phyloP scores from a whole-genome alignment of 371 early-diverging fungal genomes.

The Rhizopus delemar region DNA sequence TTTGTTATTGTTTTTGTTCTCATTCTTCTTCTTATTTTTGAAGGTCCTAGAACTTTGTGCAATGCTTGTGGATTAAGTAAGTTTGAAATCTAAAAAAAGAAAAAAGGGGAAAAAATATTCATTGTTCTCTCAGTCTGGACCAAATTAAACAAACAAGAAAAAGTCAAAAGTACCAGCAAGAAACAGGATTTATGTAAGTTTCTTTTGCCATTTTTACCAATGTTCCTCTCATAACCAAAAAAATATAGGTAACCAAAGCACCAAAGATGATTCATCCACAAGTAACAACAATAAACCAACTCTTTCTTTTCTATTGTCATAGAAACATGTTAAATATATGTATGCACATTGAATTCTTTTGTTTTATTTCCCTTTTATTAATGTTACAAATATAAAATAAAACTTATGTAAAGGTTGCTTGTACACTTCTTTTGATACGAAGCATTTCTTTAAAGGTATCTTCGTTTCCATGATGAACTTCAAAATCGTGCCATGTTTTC shows the following conservation, averaged over 20 bases:
- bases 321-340: neutral
- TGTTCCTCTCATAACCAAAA: neutral
- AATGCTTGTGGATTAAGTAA: conserved; percentile 44
- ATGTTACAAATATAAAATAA: conserved; percentile 1
- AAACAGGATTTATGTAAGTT: neutral
- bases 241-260: neutral
- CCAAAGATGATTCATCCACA: neutral
- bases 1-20: neutral
- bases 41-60: conserved; percentile 39
- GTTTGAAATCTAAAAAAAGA: conserved; percentile 3
- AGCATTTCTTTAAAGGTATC: conserved; percentile 98
- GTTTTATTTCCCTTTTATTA: neutral
- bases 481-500: conserved; percentile 95
- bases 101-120: neutral
- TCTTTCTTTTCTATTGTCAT: conserved; percentile 19
- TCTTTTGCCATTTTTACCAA: neutral
- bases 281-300: conserved; percentile 10
- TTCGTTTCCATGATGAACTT: conserved; percentile 95
- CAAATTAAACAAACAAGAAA: conserved; percentile 21
- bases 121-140: conserved; percentile 24
- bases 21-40: neutral
- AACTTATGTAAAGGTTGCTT: conserved; percentile 39
- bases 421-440: conserved; percentile 83
- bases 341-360: neutral
- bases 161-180: conserved; percentile 6